Evolutionary conservation across 202 grass and related monocot species (phyloP).

Genomic region (Carex sylvatica): DNA sequence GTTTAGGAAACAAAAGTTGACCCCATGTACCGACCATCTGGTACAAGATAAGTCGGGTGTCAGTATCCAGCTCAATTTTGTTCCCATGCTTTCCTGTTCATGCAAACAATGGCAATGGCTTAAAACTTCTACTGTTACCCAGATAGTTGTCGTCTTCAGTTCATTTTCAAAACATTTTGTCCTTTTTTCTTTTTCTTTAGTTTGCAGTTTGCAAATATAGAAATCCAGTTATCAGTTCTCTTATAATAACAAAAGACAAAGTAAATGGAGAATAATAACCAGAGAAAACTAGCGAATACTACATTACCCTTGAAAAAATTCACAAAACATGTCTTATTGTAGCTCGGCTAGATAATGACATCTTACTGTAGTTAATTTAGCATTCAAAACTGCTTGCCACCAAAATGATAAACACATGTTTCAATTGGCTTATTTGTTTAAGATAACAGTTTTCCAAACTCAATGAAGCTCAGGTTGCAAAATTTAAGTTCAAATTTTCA

Average conservation of each 20-base stretch:
- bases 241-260: not conserved
- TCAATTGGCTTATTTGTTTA: not conserved
- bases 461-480: not conserved
- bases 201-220: not conserved
- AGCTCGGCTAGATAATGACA: not conserved
- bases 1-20: slow-evolving; percentile 97
- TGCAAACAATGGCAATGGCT: not conserved
- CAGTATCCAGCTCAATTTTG: slow-evolving; percentile 66
- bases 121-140: not conserved
- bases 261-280: not conserved
- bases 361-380: not conserved
- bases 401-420: not conserved
- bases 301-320: not conserved
- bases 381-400: not conserved
- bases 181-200: not conserved
- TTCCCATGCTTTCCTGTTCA: slow-evolving; percentile 93
- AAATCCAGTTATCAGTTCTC: not conserved
- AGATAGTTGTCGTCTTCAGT: not conserved
- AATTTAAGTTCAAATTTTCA: not conserved
- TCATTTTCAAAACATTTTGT: not conserved
- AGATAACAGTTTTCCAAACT: not conserved
- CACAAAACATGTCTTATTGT: not conserved
- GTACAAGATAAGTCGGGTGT: slow-evolving; percentile 84
- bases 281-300: not conserved
- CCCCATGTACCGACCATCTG: slow-evolving; percentile 99